Base-by-base conservation (phyloP, 495 filamentous ascomycete genomes). In the Aspergillus affinis region DNA sequence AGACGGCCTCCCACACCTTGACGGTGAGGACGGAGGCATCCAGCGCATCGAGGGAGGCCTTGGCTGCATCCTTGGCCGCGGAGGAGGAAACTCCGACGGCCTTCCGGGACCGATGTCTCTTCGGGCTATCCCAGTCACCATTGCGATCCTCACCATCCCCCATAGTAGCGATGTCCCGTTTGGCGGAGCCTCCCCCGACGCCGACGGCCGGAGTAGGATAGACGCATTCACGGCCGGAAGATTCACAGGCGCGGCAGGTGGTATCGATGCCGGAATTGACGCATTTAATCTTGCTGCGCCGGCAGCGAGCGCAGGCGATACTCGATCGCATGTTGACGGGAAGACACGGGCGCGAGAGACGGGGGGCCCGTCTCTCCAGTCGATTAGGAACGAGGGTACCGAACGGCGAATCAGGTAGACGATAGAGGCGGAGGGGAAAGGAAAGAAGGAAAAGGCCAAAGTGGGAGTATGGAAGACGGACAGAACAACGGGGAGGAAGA, bases 281-380 rank as follows among this genome's bases (percentile, higher is more conserved):
- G 71, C 81, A 90, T 77, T 92, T 93, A 72, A 92, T 88, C 71
- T 93, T 93, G 71, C 86, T 90, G 69, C 88, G 86, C 57, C 90
- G 84, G 76, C 90, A 93, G 53, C 86, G 81, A 59, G 83, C 81
- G 72, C 90, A 93, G 61, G 90, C 90, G 62, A 93, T 91, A 62
- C 87, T 90, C 51, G 89, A 91, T 55, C 90, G 82, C 85, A 92
- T 88, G 57, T 27, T 74, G 54, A 61, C 41, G 55, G 52, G 30
- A 44, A 49, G 57, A 30, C 55, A 45, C 44, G 36, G 59, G 46
- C 32, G 53, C 50, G 60, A 66, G 63, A 68, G 69, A 70, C 68
- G 60, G 62, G 41, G 29, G 4, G 18, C 58, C 60, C 65, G 61
- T 62, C 62, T 61, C 57, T 58, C 54, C 48, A 44, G 44, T 51